These are phyloP conservation scores for Zoysia pacifica DNA, from an alignment of 176 grass and related monocot genomes.

Conservation along the genomic window DNA sequence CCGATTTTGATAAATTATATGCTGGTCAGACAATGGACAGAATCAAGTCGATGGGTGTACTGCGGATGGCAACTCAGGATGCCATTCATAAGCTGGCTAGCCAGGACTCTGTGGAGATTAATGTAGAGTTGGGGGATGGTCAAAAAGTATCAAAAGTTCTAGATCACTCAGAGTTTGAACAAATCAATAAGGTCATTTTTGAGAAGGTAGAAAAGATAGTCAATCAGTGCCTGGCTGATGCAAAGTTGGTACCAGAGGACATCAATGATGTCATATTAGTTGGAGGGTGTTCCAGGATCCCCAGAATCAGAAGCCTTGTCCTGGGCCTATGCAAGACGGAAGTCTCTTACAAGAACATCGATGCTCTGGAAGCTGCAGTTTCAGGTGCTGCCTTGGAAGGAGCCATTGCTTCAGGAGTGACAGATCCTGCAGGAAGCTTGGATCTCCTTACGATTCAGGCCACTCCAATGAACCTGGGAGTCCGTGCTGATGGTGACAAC, in stretches of 20 bases:
- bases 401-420: constrained; percentile 61
- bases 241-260: constrained; percentile 47
- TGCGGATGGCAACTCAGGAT: constrained; percentile 60
- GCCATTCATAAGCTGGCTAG: constrained; percentile 60
- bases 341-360: constrained; percentile 43
- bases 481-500: constrained; percentile 29
- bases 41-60: constrained; percentile 47
- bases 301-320: constrained; percentile 58
- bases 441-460: constrained; percentile 67
- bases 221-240: constrained; percentile 59
- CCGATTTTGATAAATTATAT: constrained; percentile 52
- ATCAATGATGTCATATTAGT: constrained; percentile 67
- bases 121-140: constrained; percentile 50
- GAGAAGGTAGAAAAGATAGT: constrained; percentile 55
- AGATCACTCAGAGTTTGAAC: constrained; percentile 53
- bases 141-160: constrained; percentile 41
- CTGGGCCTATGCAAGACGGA: constrained; percentile 58
- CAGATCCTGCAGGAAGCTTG: constrained; percentile 54
- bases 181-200: constrained; percentile 47
- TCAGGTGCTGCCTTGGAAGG: constrained; percentile 67
- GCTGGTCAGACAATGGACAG: constrained; percentile 51
- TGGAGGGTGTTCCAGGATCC: constrained; percentile 66
- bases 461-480: constrained; percentile 61
- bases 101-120: constrained; percentile 42
- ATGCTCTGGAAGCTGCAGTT: constrained; percentile 64